Base-by-base conservation (phyloP, 139 green algal genomes). In the Chlorella sp. region DNA sequence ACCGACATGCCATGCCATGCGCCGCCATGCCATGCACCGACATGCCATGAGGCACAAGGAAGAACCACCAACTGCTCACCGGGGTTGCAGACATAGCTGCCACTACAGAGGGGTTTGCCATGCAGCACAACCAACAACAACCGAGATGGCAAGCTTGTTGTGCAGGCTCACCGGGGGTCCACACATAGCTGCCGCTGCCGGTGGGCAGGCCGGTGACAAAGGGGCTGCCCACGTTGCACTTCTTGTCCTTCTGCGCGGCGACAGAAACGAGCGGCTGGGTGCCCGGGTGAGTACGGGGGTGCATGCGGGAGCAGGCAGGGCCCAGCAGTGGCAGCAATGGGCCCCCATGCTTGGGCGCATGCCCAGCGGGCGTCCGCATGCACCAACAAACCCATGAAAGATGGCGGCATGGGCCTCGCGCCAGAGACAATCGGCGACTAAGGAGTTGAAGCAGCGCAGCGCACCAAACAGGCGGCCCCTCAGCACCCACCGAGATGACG, bases 161-260 rank as follows among this genome's bases (percentile, higher is more conserved):
- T n/a, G n/a, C n/a, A n/a, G n/a, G n/a, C 70, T 76, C 70, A 76
- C 70, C 60, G 77, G 77, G 77, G 60, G 58, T 83, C 77, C 77
- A 83, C 34, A 28, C 73, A 41, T 44, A 74, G 77, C 26, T 43
- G 77, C 77, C 77, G 9, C 41, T 28, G 46, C 51, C 70, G n/a
- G 85, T 83, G 60, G 80, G 43, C 51, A 83, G 79, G n/a, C 56
- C 80, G 1, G 19, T 62, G 34, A n/a, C 73, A n/a, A 89, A 30
- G 8, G 77, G 77, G 41, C 74, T 74, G 17, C 44, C 38, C 41
- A 69, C 48, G 34, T 60, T 84, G 73, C 85, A 89, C 58, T 89
- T 81, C 43, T 87, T 89, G 72, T 89, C 79, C 14, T 87, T 81
- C 54, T 81, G 75, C 75, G 32, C 17, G 30, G 40, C 0, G 30